These are phyloP conservation scores for Beauveria bassiana DNA, from an alignment of 2,329 filamentous ascomycete species.

Conservation along the genomic window DNA sequence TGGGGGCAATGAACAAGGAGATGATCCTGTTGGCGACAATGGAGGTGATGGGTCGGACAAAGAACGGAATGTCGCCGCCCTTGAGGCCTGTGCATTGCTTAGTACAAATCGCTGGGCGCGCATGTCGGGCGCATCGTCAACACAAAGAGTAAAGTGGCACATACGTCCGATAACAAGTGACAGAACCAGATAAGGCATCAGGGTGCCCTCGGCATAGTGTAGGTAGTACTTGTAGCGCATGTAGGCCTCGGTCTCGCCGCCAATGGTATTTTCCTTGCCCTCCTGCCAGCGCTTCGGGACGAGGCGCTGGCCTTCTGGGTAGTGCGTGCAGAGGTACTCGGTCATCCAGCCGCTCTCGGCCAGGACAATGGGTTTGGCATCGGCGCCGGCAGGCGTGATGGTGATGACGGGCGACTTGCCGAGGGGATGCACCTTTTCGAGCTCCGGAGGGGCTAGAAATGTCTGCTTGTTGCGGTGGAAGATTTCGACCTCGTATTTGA, in stretches of 20 bases:
- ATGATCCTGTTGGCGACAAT: slow-evolving; percentile 36
- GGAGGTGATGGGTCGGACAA: slow-evolving; percentile 43
- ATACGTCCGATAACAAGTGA: slow-evolving; percentile 49
- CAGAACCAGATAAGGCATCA: slow-evolving; percentile 66
- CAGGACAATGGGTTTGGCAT: slow-evolving; percentile 49
- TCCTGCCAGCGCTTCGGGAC: slow-evolving; percentile 48
- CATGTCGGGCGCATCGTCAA: neutral
- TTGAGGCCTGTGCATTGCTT: slow-evolving; percentile 31
- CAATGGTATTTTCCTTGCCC: slow-evolving; percentile 48
- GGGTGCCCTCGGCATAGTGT: slow-evolving; percentile 77
- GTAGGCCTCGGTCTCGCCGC: slow-evolving; percentile 54
- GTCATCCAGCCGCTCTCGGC: slow-evolving; percentile 77
- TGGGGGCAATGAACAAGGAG: slow-evolving; percentile 37
- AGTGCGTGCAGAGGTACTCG: slow-evolving; percentile 72
- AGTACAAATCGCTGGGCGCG: neutral
- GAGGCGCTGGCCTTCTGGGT: slow-evolving; percentile 35
- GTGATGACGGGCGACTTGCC: slow-evolving; percentile 80
- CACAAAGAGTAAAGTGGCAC: slow-evolving; percentile 17
- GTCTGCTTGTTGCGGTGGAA: slow-evolving; percentile 61
- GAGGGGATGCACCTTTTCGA: slow-evolving; percentile 72
- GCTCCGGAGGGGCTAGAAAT: slow-evolving; percentile 63
- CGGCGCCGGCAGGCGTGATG: slow-evolving; percentile 38
- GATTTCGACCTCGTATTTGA: slow-evolving; percentile 72
- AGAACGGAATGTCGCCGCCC: slow-evolving; percentile 40
- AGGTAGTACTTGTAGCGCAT: slow-evolving; percentile 60